Percentiles rank a stretch among this genome's conserved stretches.
These are phyloP conservation scores for Globisporangium ultimum DNA, from an alignment of 352 stramenopile genomes.

Conservation along the genomic window DNA sequence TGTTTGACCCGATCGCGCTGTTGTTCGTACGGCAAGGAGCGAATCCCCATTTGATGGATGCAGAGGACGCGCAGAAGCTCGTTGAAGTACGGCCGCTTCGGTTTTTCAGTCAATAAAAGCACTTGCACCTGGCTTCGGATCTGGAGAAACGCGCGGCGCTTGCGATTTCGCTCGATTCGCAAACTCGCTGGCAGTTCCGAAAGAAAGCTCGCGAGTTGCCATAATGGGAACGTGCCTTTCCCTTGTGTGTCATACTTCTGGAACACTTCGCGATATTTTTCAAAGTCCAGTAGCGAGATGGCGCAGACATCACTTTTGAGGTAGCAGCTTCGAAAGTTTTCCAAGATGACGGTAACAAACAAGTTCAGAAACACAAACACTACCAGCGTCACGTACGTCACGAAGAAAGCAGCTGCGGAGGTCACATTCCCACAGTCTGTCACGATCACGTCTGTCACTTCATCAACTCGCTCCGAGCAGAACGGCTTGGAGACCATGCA, in stretches of 20 bases:
- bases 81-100: slow-evolving; percentile 70
- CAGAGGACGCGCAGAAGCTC: slow-evolving; percentile 70
- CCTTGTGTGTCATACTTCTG: slow-evolving; percentile 53
- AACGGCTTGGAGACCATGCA: slow-evolving; percentile 60
- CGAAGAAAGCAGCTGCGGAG: slow-evolving; percentile 54
- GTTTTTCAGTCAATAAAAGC: slow-evolving; percentile 23
- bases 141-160: slow-evolving; percentile 64
- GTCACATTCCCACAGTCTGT: slow-evolving; percentile 59
- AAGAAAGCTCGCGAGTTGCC: slow-evolving; percentile 61
- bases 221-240: slow-evolving; percentile 57
- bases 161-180: slow-evolving; percentile 30
- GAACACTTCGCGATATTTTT: slow-evolving; percentile 70
- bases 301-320: slow-evolving; percentile 70
- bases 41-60: slow-evolving; percentile 80
- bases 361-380: slow-evolving; percentile 84
- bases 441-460: slow-evolving; percentile 29
- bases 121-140: slow-evolving; percentile 65
- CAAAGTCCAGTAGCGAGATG: slow-evolving; percentile 75
- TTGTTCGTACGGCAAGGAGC: slow-evolving; percentile 74
- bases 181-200: slow-evolving; percentile 49
- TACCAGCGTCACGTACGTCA: slow-evolving; percentile 69
- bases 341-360: slow-evolving; percentile 79
- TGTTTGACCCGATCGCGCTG: slow-evolving; percentile 80
- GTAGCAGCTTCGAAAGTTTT: slow-evolving; percentile 83
- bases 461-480: slow-evolving; percentile 43